Evolutionary conservation across 352 stramenopile genomes (phyloP).

Genomic region (Phytophthora macrochlamydospora): DNA sequence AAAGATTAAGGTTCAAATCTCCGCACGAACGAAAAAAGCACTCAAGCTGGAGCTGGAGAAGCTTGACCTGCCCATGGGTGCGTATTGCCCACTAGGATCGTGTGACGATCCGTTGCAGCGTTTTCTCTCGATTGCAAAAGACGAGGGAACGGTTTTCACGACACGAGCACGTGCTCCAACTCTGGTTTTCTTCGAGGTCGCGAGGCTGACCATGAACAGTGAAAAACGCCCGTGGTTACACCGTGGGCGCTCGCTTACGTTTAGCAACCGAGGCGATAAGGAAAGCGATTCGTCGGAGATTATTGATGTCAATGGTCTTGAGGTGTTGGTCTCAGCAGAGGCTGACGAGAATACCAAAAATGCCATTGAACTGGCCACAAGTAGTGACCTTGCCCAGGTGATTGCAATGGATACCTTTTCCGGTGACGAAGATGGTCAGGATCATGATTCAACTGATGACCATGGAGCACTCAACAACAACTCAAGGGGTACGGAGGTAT

Average conservation of each 20-base stretch:
- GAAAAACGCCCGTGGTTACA: conserved; percentile 66
- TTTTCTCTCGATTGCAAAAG: conserved; percentile 63
- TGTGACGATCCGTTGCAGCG: conserved; percentile 67
- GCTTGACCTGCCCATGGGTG: conserved; percentile 56
- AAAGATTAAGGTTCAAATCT: conserved; percentile 64
- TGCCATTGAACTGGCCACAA: conserved; percentile 77
- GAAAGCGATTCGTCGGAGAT: conserved; percentile 22
- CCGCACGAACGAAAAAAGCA: conserved; percentile 65
- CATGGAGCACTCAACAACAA: conserved; percentile 24
- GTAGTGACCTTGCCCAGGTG: conserved; percentile 74
- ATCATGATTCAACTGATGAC: conserved; percentile 28
- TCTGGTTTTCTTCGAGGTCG: conserved; percentile 87
- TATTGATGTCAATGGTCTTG: conserved; percentile 19
- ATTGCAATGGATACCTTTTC: conserved; percentile 61
- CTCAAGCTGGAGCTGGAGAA: conserved; percentile 65
- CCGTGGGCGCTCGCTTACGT: conserved; percentile 43
- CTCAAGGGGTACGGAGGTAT: conserved; percentile 22
- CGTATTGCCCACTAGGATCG: conserved; percentile 73
- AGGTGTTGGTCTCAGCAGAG: conserved; percentile 14
- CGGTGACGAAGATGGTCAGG: conserved; percentile 39
- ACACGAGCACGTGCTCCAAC: conserved; percentile 84
- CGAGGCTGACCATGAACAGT: conserved; percentile 41
- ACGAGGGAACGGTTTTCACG: conserved; percentile 87
- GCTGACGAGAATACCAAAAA: conserved; percentile 43
- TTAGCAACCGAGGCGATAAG: conserved; percentile 39